These are phyloP conservation scores for Boletus barrowsii DNA, from an alignment of 768 basidiomycete genomes.

Conservation along the genomic window DNA sequence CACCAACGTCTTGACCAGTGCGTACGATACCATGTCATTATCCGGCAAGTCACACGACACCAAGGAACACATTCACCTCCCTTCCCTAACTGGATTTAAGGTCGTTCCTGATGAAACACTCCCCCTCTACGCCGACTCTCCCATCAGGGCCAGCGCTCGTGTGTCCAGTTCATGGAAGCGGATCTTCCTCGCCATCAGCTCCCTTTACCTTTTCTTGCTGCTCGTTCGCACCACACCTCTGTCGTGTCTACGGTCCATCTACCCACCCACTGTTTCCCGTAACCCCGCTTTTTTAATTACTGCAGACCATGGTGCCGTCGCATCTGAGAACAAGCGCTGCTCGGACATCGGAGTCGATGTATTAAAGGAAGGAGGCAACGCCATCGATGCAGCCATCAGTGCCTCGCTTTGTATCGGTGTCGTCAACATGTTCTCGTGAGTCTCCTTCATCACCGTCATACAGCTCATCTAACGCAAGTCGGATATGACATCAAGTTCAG, in stretches of 20 bases:
- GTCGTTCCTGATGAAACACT: conserved; percentile 6
- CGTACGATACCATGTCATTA: conserved; percentile 2
- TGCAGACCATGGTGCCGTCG: conserved; percentile 81
- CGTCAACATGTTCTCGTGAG: conserved; percentile 88
- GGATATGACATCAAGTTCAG: conserved; percentile 46
- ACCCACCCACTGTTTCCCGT: conserved; percentile 13
- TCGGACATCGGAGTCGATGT: conserved; percentile 79
- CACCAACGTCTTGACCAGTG: too few species aligned
- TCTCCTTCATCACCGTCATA: conserved; percentile 7
- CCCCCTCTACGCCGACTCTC: conserved; percentile 17
- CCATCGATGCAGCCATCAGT: conserved; percentile 83
- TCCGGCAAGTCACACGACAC: not conserved
- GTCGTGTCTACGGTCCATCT: not conserved
- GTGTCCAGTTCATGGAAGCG: conserved; percentile 12
- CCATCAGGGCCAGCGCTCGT: not conserved
- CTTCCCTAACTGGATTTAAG: not conserved
- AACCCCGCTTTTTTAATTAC: conserved; percentile 58
- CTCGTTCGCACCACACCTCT: conserved; percentile 1
- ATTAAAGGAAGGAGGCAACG: conserved; percentile 82
- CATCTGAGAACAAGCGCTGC: conserved; percentile 83
- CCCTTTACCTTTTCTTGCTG: conserved; percentile 13
- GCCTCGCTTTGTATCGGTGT: conserved; percentile 78
- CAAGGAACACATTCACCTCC: not conserved
- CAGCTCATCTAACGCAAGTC: not conserved
- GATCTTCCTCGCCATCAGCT: conserved; percentile 3